phyloP scores from a whole-genome alignment of 2,329 filamentous ascomycete genomes.

The Botrytis cinerea region DNA sequence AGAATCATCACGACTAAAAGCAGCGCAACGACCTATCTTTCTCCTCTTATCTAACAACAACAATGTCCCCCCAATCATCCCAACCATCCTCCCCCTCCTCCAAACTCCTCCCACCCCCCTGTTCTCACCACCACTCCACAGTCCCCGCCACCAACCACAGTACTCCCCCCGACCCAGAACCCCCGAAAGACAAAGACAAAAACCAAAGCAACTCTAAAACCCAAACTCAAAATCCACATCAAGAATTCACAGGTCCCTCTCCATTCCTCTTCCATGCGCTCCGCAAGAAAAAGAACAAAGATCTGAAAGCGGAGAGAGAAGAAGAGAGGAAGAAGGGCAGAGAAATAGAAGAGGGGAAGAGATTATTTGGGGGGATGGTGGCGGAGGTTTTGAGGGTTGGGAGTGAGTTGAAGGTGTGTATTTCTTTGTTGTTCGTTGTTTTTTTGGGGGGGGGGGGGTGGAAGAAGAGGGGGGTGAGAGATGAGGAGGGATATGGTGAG shows the following conservation, averaged over 20 bases:
- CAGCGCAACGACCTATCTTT: not conserved
- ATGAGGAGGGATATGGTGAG: too few relatives aligned
- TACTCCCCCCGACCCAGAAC: too few relatives aligned
- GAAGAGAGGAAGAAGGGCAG: not conserved
- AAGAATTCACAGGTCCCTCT: not conserved
- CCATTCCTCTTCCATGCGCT: not conserved
- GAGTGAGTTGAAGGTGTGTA: not conserved
- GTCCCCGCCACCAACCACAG: too few relatives aligned
- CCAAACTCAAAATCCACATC: not conserved
- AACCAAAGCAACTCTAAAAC: too few relatives aligned
- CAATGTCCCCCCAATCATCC: not conserved
- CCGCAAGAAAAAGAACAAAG: not conserved
- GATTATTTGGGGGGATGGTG: not conserved
- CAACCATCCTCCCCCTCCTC: not conserved
- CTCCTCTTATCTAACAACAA: not conserved
- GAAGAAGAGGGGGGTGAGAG: not conserved
- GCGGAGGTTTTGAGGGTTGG: not conserved
- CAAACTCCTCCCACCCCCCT: not conserved
- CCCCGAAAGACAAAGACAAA: too few relatives aligned
- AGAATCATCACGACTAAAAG: not conserved
- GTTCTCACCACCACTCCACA: not conserved
- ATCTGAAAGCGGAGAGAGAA: not conserved
- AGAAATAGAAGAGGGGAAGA: not conserved
- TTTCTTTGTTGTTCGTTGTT: not conserved
- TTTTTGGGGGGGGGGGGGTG: too few relatives aligned